Conservation (phyloP, 1,139 yeast genomes). For the Candida glucosophila region DNA sequence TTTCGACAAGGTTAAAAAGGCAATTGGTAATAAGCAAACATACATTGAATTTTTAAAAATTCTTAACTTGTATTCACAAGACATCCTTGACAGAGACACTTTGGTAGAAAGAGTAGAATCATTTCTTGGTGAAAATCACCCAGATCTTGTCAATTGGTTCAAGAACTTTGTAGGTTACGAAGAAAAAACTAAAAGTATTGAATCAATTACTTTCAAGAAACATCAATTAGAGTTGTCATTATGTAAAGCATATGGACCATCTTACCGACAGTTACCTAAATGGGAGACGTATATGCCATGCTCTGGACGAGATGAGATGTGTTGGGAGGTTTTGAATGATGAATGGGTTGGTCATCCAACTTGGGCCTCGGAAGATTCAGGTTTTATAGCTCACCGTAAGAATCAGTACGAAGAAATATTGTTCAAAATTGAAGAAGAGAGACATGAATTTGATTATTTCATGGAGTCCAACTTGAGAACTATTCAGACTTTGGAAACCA, state of each 20-base stretch:
- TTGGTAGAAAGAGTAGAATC: conserved; percentile 79
- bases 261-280: conserved; percentile 87
- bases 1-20: conserved; percentile 87
- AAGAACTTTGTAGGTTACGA: conserved; percentile 86
- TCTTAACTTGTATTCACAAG: conserved; percentile 80
- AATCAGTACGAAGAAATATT: conserved; percentile 95
- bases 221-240: conserved; percentile 82
- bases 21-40: conserved; percentile 80
- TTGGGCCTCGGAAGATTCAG: conserved; percentile 99
- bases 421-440: conserved; percentile 92
- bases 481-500: conserved; percentile 89
- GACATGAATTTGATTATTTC: conserved; percentile 92
- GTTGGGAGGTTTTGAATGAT: conserved; percentile 97
- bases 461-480: conserved; percentile 94
- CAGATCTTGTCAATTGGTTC: conserved; percentile 84
- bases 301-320: conserved; percentile 97
- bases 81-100: conserved; percentile 74
- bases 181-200: conserved; percentile 69
- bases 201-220: conserved; percentile 79
- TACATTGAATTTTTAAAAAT: conserved; percentile 88
- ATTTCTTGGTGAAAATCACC: conserved; percentile 68
- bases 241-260: conserved; percentile 88
- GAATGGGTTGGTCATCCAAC: conserved; percentile 99
- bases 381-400: conserved; percentile 94
- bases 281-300: conserved; percentile 96